Evolutionary conservation across 495 filamentous ascomycete species (phyloP).

Genomic region (Sordaria brevicollis): DNA sequence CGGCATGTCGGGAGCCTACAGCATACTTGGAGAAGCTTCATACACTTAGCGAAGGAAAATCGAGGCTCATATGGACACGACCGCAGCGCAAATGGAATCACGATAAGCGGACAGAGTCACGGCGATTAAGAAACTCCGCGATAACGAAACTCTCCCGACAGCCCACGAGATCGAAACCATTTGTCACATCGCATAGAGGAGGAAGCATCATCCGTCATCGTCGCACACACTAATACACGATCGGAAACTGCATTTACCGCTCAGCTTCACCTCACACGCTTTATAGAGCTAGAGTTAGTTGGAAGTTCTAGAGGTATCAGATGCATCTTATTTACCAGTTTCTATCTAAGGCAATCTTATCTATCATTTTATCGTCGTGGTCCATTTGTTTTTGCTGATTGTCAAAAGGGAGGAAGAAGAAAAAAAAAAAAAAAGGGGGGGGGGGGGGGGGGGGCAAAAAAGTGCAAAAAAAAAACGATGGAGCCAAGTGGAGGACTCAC

Average conservation of each 20-base stretch:
- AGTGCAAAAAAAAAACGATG: too few species aligned
- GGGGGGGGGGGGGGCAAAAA: too few species aligned
- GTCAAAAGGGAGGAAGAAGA: too few species aligned
- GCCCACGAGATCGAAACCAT: background rate
- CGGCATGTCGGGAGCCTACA: background rate
- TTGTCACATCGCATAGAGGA: background rate
- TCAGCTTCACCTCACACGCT: background rate
- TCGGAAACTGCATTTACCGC: background rate
- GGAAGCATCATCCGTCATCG: background rate
- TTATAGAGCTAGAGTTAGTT: background rate
- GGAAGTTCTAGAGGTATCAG: background rate
- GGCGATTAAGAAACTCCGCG: background rate
- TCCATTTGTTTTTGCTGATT: too few species aligned
- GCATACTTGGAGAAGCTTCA: background rate
- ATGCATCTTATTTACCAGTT: background rate
- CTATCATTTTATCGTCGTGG: too few species aligned
- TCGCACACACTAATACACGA: too few species aligned
- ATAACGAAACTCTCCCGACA: background rate
- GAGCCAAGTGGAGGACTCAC: too few species aligned
- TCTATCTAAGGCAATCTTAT: background rate
- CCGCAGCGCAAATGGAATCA: background rate
- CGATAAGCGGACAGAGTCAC: background rate
- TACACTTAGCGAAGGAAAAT: background rate
- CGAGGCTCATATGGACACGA: background rate
- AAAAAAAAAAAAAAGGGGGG: too few species aligned